Percentiles rank a stretch among this genome's conserved stretches.
phyloP scores from a whole-genome alignment of 129 eudicot species.

The Arctium minus region DNA sequence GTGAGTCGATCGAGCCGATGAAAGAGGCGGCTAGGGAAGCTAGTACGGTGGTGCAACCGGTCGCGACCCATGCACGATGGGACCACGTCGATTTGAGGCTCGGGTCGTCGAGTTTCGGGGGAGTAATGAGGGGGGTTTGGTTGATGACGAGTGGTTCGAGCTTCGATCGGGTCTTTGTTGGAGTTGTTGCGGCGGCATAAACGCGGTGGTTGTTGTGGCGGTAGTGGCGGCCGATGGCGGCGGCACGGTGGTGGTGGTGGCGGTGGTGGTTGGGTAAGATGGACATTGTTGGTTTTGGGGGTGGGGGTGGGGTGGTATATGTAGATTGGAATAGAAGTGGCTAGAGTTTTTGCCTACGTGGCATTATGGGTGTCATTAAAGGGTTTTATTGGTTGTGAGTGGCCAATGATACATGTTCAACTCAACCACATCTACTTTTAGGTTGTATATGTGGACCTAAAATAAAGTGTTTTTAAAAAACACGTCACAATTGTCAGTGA shows the following conservation, averaged over 20 bases:
- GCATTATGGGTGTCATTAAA: background rate
- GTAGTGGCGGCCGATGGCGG: constrained; percentile 39
- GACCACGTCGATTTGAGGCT: constrained; percentile 73
- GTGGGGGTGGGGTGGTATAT: constrained; percentile 40
- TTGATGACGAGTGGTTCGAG: constrained; percentile 15
- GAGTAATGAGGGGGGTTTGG: constrained; percentile 9
- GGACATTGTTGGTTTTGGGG: constrained; percentile 44
- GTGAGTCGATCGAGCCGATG: constrained; percentile 34
- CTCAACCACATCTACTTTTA: background rate
- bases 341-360: background rate
- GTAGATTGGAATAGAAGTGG: background rate
- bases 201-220: constrained; percentile 10
- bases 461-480: background rate
- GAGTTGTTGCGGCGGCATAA: constrained; percentile 42
- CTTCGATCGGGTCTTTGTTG: constrained; percentile 23
- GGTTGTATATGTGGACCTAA: background rate
- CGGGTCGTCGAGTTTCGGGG: constrained; percentile 40
- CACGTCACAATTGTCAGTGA: background rate
- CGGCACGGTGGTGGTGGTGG: constrained; percentile 20
- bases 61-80: constrained; percentile 82
- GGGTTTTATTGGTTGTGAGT: background rate
- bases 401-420: background rate
- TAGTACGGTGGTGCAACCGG: constrained; percentile 74
- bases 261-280: constrained; percentile 31
- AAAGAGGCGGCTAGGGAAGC: constrained; percentile 55